Evolutionary conservation across 257 asterid species (phyloP).

Genomic region (Gentiana straminea): DNA sequence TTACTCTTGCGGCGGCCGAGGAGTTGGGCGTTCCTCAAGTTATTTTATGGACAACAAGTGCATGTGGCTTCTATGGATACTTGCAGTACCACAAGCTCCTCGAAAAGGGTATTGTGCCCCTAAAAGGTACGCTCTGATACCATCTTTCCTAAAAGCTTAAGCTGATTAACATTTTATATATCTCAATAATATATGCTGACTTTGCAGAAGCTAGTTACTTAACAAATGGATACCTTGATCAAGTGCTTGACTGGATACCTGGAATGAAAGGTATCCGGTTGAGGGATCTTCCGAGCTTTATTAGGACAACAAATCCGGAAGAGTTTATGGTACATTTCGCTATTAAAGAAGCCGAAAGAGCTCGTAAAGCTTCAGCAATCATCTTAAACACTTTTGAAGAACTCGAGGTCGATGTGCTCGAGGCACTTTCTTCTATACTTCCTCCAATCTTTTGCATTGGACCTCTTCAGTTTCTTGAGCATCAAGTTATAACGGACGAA

Average conservation of each 20-base stretch:
- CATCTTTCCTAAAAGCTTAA: no score
- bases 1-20: not conserved
- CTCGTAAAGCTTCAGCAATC: slow-evolving; percentile 4
- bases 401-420: slow-evolving; percentile 6
- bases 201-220: slow-evolving; percentile 10
- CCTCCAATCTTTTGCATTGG: slow-evolving; percentile 6
- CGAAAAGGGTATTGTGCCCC: slow-evolving; percentile 11
- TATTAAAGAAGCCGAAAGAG: slow-evolving; percentile 3
- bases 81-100: slow-evolving; percentile 13
- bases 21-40: slow-evolving; percentile 8
- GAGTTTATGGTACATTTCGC: slow-evolving; percentile 4
- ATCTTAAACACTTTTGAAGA: slow-evolving; percentile 7
- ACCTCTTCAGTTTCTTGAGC: slow-evolving; percentile 4
- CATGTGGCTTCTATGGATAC: slow-evolving; percentile 12
- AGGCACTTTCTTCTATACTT: slow-evolving; percentile 5
- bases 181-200: not conserved
- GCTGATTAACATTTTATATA: no score
- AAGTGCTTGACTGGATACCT: slow-evolving; percentile 9
- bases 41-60: slow-evolving; percentile 16
- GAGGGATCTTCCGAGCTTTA: slow-evolving; percentile 9
- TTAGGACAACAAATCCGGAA: slow-evolving; percentile 9
- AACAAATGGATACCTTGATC: slow-evolving; percentile 13
- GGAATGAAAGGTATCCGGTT: slow-evolving; percentile 13
- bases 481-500: not conserved
- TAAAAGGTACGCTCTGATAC: slow-evolving; percentile 11